Conservation (phyloP, 2,329 filamentous ascomycete species). For the Pezicula rhizophila region DNA sequence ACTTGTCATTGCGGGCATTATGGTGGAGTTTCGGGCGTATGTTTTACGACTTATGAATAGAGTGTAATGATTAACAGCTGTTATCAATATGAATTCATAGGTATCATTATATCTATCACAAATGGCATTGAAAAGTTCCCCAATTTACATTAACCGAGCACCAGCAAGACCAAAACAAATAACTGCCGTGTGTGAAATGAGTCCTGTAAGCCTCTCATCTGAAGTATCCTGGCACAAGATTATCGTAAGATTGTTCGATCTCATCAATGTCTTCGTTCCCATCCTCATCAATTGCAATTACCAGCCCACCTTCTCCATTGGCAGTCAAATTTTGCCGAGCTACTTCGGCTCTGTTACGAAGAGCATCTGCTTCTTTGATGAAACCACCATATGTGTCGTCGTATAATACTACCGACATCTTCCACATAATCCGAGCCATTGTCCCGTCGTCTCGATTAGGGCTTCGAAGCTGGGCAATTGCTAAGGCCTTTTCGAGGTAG, state of each 20-base stretch:
- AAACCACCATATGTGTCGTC: constrained; percentile 11
- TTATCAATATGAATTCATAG: too few species aligned
- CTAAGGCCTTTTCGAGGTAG: constrained; percentile 15
- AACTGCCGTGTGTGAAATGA: neutral
- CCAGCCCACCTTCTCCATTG: constrained; percentile 27
- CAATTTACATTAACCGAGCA: too few species aligned
- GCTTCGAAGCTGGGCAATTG: constrained; percentile 16
- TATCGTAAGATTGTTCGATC: constrained; percentile 14
- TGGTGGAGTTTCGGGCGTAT: too few species aligned
- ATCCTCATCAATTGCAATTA: constrained; percentile 27
- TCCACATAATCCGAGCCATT: constrained; percentile 18
- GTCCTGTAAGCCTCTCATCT: constrained; percentile 7
- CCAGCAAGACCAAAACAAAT: neutral
- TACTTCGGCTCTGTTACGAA: constrained; percentile 13
- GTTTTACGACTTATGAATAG: too few species aligned
- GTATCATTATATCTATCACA: too few species aligned
- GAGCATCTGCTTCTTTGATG: constrained; percentile 7
- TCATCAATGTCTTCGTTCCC: constrained; percentile 8
- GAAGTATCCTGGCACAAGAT: constrained; percentile 14
- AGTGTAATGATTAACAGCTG: too few species aligned
- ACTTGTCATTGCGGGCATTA: too few species aligned
- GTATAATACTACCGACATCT: constrained; percentile 13
- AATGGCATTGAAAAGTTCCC: too few species aligned
- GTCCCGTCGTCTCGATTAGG: constrained; percentile 14
- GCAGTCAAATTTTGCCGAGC: constrained; percentile 8